These are phyloP conservation scores for Linnemannia exigua DNA, from an alignment of 192 early-diverging fungal species.

Conservation along the genomic window DNA sequence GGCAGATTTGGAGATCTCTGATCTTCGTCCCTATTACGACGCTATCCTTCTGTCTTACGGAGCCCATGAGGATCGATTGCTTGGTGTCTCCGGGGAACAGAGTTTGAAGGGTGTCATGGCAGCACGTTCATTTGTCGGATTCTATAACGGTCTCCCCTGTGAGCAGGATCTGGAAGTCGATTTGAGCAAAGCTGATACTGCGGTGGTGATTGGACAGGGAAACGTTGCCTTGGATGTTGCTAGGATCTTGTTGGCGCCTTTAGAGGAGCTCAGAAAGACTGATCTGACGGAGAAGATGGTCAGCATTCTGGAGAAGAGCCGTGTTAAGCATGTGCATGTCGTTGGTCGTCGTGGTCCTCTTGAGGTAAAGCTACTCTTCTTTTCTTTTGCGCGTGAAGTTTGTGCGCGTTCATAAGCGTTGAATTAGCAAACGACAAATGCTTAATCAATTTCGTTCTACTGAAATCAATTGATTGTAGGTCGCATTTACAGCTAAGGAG, in stretches of 20 bases:
- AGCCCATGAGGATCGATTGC: slow-evolving; percentile 76
- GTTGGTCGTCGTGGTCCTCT: slow-evolving; percentile 93
- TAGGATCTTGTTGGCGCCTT: slow-evolving; percentile 82
- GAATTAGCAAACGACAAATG: background rate
- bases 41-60: slow-evolving; percentile 91
- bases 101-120: slow-evolving; percentile 72
- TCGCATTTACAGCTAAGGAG: slow-evolving; percentile 95
- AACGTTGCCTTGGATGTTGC: slow-evolving; percentile 96
- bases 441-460: background rate
- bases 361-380: slow-evolving; percentile 71
- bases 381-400: background rate
- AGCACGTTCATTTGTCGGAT: slow-evolving; percentile 90
- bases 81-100: slow-evolving; percentile 81
- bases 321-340: slow-evolving; percentile 86
- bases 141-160: slow-evolving; percentile 93
- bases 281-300: slow-evolving; percentile 88
- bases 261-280: slow-evolving; percentile 82
- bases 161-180: slow-evolving; percentile 73
- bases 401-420: background rate
- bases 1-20: slow-evolving; percentile 58
- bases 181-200: slow-evolving; percentile 76
- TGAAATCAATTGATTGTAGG: slow-evolving; percentile 47
- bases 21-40: slow-evolving; percentile 75
- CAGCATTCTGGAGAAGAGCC: slow-evolving; percentile 72
- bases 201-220: slow-evolving; percentile 91